These are phyloP conservation scores for Trichoderma erinaceum DNA, from an alignment of 495 filamentous ascomycete species.

Conservation along the genomic window DNA sequence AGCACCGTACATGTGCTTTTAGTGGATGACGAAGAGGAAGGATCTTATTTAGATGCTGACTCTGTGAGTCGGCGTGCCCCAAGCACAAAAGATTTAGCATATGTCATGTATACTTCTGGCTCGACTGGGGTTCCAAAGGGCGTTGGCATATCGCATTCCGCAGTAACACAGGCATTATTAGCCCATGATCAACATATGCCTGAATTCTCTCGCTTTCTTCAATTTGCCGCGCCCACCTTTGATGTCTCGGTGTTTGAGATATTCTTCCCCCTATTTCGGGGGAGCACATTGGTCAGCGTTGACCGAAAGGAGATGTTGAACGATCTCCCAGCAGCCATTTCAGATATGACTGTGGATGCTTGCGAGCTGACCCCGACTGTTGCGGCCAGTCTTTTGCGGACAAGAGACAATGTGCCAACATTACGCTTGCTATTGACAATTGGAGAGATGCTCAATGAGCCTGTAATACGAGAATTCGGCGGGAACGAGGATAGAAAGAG, in stretches of 20 bases:
- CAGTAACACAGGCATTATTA: constrained; percentile 68
- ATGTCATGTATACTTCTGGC: constrained; percentile 88
- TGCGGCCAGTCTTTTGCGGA: constrained; percentile 58
- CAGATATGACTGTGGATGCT: constrained; percentile 61
- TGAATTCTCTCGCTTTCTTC: constrained; percentile 65
- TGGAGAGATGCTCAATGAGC: constrained; percentile 76
- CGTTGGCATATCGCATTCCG: constrained; percentile 67
- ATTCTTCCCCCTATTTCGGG: constrained; percentile 71
- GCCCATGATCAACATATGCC: constrained; percentile 73
- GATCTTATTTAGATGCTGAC: constrained; percentile 12
- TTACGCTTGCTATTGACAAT: constrained; percentile 69
- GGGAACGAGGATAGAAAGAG: constrained; percentile 31
- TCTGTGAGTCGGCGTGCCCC: constrained; percentile 4
- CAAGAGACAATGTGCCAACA: constrained; percentile 52
- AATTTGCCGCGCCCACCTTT: constrained; percentile 83
- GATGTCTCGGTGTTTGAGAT: constrained; percentile 87
- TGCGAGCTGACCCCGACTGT: constrained; percentile 82
- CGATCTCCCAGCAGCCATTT: constrained; percentile 61
- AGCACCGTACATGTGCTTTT: not conserved
- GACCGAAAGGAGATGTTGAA: constrained; percentile 57
- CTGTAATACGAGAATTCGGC: constrained; percentile 69
- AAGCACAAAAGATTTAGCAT: constrained; percentile 53
- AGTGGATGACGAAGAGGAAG: not conserved
- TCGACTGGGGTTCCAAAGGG: constrained; percentile 88
- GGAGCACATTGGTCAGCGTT: constrained; percentile 63